These are phyloP conservation scores for Cicer pinnatifidum DNA, from an alignment of 306 rosid species.

Conservation along the genomic window DNA sequence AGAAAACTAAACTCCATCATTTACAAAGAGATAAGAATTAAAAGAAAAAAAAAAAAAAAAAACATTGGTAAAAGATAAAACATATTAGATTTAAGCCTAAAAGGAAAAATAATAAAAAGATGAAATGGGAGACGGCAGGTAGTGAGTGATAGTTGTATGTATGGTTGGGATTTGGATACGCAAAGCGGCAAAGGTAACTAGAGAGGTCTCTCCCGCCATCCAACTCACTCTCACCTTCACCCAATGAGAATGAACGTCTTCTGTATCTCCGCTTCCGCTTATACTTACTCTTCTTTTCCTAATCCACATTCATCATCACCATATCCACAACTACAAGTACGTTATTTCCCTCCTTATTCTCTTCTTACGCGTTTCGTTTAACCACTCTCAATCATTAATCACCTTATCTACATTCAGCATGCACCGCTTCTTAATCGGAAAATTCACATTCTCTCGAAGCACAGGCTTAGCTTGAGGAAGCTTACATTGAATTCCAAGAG, in stretches of 20 bases:
- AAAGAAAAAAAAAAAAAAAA: too few species aligned
- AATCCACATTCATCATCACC: constrained; percentile 24
- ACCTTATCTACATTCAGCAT: constrained; percentile 9
- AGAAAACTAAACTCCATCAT: too few species aligned
- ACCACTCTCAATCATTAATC: constrained; percentile 8
- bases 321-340: constrained; percentile 31
- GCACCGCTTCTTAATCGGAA: constrained; percentile 46
- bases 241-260: constrained; percentile 51
- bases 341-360: not conserved
- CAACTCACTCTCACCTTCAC: constrained; percentile 6
- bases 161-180: constrained; percentile 47
- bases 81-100: too few species aligned
- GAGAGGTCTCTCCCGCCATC: constrained; percentile 69
- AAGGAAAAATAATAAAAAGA: not conserved
- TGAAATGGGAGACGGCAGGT: not conserved
- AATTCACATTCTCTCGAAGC: constrained; percentile 35
- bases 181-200: constrained; percentile 46
- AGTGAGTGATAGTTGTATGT: constrained; percentile 9
- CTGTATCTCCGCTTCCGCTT: constrained; percentile 45
- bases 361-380: not conserved
- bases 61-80: too few species aligned
- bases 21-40: too few species aligned
- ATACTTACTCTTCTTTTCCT: constrained; percentile 37
- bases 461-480: constrained; percentile 40
- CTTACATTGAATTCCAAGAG: constrained; percentile 47